Base-by-base conservation (phyloP, 2,329 filamentous ascomycete genomes). In the Penicillium nordicum region DNA sequence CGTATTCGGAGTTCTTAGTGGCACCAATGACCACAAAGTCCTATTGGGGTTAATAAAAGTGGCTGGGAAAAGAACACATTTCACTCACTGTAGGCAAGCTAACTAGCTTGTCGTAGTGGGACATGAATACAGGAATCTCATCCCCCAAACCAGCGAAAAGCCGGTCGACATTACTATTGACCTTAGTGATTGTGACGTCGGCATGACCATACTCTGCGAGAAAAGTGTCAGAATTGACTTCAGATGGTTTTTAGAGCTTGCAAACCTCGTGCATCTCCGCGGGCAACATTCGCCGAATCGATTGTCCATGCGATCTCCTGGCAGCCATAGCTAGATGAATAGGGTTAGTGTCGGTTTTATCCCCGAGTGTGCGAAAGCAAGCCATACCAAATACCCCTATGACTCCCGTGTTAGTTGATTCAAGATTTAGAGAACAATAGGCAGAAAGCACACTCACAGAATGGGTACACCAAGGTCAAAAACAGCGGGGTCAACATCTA, bases 71-170 rank as follows among this genome's bases (percentile, higher is more conserved):
- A 27, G 8, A 23, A 16, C 2, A 34, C 21, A 41, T 27, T 47
- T 16, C 7, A 57, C 59, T 51, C 10, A 58, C 59, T 0, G 40
- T 78, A 9, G 92, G 92, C 38, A 96, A 79, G 53, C 82, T 78
- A 38, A 82, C 82, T 11, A 97, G 83, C 80, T 96, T 96, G 76
- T 97, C 92, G 57, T 86, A 87, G 72, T 97, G 93, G 63, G 84
- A 89, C 92, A 97, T 97, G 82, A 84, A 93, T 14, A 90, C 84
- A 59, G 88, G 82, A 66, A 90, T 80, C 50, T 84, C 78, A 58
- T 89, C 86, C 57, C 86, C 88, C 11, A 96, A 70, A 16, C 86
- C 90, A 29, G 84, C 80, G 74, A 97, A 97, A 23, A 97, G 84
- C 46, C 83, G 81, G 72, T 96, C 88, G 64, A 89, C 86, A 67